Evolutionary conservation across 305 asterid species (phyloP).

Genomic region (Coffea humblotiana): DNA sequence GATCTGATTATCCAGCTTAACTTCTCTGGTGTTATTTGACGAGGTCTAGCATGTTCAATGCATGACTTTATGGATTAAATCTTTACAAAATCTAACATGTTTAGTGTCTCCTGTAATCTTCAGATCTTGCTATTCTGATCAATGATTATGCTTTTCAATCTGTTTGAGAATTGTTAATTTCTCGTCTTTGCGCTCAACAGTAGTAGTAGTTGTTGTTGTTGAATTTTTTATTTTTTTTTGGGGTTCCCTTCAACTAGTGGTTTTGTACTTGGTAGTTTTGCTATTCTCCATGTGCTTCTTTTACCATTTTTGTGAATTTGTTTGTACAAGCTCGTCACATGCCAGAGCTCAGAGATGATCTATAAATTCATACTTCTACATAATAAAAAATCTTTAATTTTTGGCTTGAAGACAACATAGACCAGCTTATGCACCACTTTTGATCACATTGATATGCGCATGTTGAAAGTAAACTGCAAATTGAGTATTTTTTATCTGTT

Average conservation of each 20-base stretch:
- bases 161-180: background rate
- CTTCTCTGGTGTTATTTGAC: background rate
- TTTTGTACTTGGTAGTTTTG: background rate
- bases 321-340: background rate
- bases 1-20: background rate
- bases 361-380: too few species aligned
- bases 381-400: background rate
- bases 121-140: conserved; percentile 9
- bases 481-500: background rate
- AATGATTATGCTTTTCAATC: background rate
- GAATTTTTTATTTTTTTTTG: background rate
- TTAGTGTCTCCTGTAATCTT: background rate
- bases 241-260: background rate
- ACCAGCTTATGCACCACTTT: conserved; percentile 5
- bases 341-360: background rate
- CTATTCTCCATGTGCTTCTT: background rate
- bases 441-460: background rate
- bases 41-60: background rate
- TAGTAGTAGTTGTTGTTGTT: background rate
- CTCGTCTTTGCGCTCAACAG: background rate
- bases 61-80: background rate
- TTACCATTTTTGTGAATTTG: background rate
- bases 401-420: background rate
- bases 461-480: background rate
- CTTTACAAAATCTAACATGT: background rate